Conservation (phyloP, 202 grass and related monocot species). For the Panicum virgatum region DNA sequence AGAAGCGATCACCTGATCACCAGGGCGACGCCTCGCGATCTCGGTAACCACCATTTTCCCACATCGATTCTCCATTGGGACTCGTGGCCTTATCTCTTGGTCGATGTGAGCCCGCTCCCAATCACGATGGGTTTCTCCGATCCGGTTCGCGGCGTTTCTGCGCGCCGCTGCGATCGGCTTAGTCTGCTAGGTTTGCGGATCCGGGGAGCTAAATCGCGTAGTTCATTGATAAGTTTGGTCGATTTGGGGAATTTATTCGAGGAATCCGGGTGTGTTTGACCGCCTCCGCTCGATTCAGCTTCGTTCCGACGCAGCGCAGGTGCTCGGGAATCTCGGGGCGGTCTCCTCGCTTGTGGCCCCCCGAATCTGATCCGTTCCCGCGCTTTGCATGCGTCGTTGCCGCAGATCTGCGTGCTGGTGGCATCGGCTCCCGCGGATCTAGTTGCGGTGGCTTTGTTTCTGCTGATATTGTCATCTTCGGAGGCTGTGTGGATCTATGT, state of each 20-base stretch:
- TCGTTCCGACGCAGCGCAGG: slow-evolving; percentile 29
- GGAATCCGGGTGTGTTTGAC: slow-evolving; percentile 22
- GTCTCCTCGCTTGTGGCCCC: not conserved
- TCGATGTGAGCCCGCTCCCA: not conserved
- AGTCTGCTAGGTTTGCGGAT: not conserved
- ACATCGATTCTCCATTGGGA: not conserved
- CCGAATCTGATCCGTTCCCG: not conserved
- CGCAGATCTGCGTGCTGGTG: slow-evolving; percentile 24
- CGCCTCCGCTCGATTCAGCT: slow-evolving; percentile 16
- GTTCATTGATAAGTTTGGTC: not conserved
- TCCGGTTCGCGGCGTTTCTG: not conserved
- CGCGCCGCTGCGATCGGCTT: not conserved
- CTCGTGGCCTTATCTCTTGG: not conserved
- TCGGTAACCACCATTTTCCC: slow-evolving; percentile 29
- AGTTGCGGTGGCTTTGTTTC: not conserved
- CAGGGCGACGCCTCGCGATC: not conserved
- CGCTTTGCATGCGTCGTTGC: not conserved
- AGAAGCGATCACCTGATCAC: slow-evolving; percentile 1
- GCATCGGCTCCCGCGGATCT: slow-evolving; percentile 39
- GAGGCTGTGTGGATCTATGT: slow-evolving; percentile 3
- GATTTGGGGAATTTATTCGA: slow-evolving; percentile 9
- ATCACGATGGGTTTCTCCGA: not conserved
- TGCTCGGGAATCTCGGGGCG: slow-evolving; percentile 10
- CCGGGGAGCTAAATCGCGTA: not conserved
- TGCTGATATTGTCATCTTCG: not conserved